Percentiles rank a stretch among this genome's conserved stretches.
Evolutionary conservation across 371 early-diverging fungal genomes (phyloP).

Genomic region (Rhizopus arrhizus): DNA sequence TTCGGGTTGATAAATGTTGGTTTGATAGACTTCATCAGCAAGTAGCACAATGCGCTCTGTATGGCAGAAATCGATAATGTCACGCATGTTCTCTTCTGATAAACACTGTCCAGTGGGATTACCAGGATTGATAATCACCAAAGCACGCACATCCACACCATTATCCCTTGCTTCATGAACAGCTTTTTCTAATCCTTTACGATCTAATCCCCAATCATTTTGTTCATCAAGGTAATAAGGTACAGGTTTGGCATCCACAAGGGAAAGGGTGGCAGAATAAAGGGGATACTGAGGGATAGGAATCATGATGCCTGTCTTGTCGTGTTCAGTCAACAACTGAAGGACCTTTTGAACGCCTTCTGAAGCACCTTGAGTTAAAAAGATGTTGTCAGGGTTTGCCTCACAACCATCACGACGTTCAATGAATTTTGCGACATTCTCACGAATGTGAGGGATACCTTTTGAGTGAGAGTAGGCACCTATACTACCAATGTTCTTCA

Average conservation of each 20-base stretch:
- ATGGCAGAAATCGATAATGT: constrained; percentile 81
- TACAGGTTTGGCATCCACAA: constrained; percentile 77
- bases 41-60: constrained; percentile 75
- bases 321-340: constrained; percentile 71
- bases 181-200: constrained; percentile 57
- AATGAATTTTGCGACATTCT: constrained; percentile 86
- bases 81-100: constrained; percentile 71
- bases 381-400: constrained; percentile 77
- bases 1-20: constrained; percentile 81
- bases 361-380: constrained; percentile 84
- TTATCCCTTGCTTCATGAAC: constrained; percentile 60
- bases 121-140: constrained; percentile 95
- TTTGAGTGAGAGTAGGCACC: constrained; percentile 96
- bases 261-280: constrained; percentile 87
- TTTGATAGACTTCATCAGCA: constrained; percentile 97
- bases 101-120: constrained; percentile 95
- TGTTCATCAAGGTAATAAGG: constrained; percentile 87
- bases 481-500: constrained; percentile 70
- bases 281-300: constrained; percentile 98
- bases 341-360: constrained; percentile 87
- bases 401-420: constrained; percentile 80
- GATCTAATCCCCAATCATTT: constrained; percentile 78
- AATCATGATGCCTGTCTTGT: constrained; percentile 90
- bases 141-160: constrained; percentile 84
- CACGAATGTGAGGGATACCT: constrained; percentile 82